Conservation (phyloP, 352 stramenopile genomes). For the Ophiocytium majus region DNA sequence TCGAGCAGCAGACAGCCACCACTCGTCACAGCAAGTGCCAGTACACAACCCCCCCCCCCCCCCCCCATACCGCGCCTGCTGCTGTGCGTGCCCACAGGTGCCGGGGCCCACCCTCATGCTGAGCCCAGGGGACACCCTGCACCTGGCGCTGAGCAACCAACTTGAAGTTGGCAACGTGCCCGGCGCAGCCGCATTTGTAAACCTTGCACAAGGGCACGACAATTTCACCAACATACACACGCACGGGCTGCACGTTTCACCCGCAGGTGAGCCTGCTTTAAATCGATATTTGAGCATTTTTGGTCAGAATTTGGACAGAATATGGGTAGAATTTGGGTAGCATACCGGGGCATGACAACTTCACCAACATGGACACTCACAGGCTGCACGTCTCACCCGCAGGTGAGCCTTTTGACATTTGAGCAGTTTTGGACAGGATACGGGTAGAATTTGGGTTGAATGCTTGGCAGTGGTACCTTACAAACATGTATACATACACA, state of each 20-base stretch:
- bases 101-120: conserved; percentile 69
- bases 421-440: too few species aligned
- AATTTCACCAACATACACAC: conserved; percentile 78
- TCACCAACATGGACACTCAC: conserved; percentile 76
- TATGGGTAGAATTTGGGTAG: too few species aligned
- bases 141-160: conserved; percentile 66
- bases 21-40: too few species aligned
- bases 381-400: conserved; percentile 77
- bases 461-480: conserved; percentile 66
- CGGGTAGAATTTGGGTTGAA: too few species aligned
- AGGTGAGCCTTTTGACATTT: too few species aligned
- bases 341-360: conserved; percentile 64
- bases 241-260: conserved; percentile 77
- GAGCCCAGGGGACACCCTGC: conserved; percentile 68
- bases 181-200: neutral
- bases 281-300: too few species aligned
- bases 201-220: conserved; percentile 53
- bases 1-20: too few species aligned
- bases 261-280: too few species aligned
- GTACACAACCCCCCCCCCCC: too few species aligned
- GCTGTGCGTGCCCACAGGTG: too few species aligned
- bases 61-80: too few species aligned
- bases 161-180: conserved; percentile 40
- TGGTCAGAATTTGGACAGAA: too few species aligned
- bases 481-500: conserved; percentile 78